Base-by-base conservation (phyloP, 176 grass and related monocot species). In the Musa troglodytarum region DNA sequence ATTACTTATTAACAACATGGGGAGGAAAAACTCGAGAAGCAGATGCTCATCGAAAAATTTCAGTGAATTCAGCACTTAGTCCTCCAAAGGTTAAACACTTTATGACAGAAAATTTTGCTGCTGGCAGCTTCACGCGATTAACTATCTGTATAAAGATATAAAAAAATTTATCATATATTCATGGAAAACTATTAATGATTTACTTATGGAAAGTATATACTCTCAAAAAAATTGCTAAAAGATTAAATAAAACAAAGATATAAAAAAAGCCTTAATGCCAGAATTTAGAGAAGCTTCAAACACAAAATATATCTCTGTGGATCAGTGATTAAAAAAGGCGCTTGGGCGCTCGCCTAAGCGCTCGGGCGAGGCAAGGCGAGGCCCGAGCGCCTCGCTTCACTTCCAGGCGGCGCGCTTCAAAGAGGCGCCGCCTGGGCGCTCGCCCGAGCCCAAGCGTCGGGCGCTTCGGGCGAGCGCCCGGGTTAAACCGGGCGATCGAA, bases 51-150 rank as follows among this genome's bases (percentile, higher is more conserved):
- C 90, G 83, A 83, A 98, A 93, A 63, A 98, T 98, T 77, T 98
- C 95, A 55, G 94, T 91, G 61, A 98, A 98, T 80, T 98, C 94
- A 86, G 75, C 71, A 25, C 25, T 25, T 25, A 25, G 25, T 25
- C 25, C 25, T 25, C 25, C 91, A 85, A 68, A 98, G 73, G 80
- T 98, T 91, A 80, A 98, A 93, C 34, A 93, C 90, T 78, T 98
- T 98, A 59, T 98, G 86, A 67, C 90, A 90, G 86, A 98, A 98
- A 87, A 98, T 88, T 75, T 98, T 98, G 88, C 94, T 98, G 81
- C 90, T 93, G 55, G 90, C 88, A 63, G 94, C 88, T 85, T 98
- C 94, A 53, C 85, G 92, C 81, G 94, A 87, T 98, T 98, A 57
- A 89, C 90, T 98, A 76, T 74, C 81, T 62, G 72, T 25, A 25